These are phyloP conservation scores for Chaetomium tenue DNA, from an alignment of 495 filamentous ascomycete genomes.

Conservation along the genomic window DNA sequence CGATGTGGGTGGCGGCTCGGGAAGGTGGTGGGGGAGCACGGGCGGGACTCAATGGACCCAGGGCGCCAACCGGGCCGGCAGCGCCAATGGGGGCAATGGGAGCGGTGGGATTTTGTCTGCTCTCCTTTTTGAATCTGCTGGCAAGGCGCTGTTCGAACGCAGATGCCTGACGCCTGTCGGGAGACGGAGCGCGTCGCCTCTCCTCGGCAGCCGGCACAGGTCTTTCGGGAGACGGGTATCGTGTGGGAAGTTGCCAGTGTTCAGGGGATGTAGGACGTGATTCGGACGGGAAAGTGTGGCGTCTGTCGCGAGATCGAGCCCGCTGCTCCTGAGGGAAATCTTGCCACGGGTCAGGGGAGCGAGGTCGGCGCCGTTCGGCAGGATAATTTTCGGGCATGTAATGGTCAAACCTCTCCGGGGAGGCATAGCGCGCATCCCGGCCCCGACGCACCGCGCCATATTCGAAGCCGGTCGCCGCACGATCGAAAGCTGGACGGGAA, in stretches of 20 bases:
- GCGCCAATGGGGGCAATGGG: conserved; percentile 21
- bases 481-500: conserved; percentile 37
- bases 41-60: conserved; percentile 27
- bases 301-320: conserved; percentile 24
- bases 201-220: conserved; percentile 14
- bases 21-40: conserved; percentile 29
- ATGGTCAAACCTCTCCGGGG: conserved; percentile 27
- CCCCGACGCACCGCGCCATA: conserved; percentile 39
- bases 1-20: conserved; percentile 30
- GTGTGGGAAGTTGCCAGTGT: conserved; percentile 21
- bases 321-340: conserved; percentile 13
- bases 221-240: conserved; percentile 23
- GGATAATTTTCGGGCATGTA: conserved; percentile 20
- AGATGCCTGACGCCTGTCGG: conserved; percentile 31
- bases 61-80: conserved; percentile 25
- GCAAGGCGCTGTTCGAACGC: conserved; percentile 48
- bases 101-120: conserved; percentile 25
- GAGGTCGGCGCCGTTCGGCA: conserved; percentile 9
- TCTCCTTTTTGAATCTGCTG: conserved; percentile 46
- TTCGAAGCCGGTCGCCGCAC: conserved; percentile 35
- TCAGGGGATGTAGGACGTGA: conserved; percentile 29
- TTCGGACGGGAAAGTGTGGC: conserved; percentile 27
- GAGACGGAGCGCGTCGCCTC: conserved; percentile 17
- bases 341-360: conserved; percentile 23
- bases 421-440: conserved; percentile 35